phyloP scores from a whole-genome alignment of 2,329 filamentous ascomycete genomes.

The Xylariaceae sp. region DNA sequence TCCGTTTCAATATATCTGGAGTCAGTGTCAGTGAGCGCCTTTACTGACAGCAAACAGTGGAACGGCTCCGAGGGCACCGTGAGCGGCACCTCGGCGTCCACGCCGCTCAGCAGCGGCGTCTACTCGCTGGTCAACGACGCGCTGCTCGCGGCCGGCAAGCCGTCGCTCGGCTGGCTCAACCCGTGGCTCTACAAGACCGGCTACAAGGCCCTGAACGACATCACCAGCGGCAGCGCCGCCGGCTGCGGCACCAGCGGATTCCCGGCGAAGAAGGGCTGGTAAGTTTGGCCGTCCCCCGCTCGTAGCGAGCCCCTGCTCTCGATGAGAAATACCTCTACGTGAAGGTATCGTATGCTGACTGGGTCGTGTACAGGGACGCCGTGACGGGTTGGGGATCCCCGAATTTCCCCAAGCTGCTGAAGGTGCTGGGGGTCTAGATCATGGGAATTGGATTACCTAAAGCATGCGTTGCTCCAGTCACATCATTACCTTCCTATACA shows the following conservation, averaged over 20 bases:
- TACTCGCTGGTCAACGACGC: slow-evolving; percentile 57
- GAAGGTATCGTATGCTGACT: background rate
- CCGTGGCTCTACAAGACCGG: slow-evolving; percentile 32
- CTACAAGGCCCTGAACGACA: slow-evolving; percentile 30
- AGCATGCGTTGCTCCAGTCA: too few relatives aligned
- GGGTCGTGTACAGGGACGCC: slow-evolving; percentile 9
- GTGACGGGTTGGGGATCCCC: slow-evolving; percentile 29
- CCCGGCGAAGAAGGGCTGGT: slow-evolving; percentile 23
- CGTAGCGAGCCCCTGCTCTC: background rate
- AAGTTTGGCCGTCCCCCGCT: background rate
- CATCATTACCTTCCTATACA: too few relatives aligned
- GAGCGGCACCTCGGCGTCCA: slow-evolving; percentile 45
- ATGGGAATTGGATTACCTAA: too few relatives aligned
- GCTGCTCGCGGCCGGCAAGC: slow-evolving; percentile 41
- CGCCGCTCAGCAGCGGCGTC: slow-evolving; percentile 48
- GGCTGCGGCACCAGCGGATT: slow-evolving; percentile 28
- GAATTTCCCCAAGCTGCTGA: slow-evolving; percentile 20
- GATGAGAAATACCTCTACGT: background rate
- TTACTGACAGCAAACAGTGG: slow-evolving; percentile 10
- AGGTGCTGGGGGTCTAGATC: slow-evolving; percentile 17
- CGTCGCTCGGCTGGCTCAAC: slow-evolving; percentile 34
- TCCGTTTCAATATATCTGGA: background rate
- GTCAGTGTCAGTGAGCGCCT: background rate
- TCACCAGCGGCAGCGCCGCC: slow-evolving; percentile 28
- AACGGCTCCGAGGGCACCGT: slow-evolving; percentile 29